Percentiles rank a stretch among this genome's conserved stretches.
Conservation (phyloP, 108 stramenopile genomes). For the Skeletonema tropicum region DNA sequence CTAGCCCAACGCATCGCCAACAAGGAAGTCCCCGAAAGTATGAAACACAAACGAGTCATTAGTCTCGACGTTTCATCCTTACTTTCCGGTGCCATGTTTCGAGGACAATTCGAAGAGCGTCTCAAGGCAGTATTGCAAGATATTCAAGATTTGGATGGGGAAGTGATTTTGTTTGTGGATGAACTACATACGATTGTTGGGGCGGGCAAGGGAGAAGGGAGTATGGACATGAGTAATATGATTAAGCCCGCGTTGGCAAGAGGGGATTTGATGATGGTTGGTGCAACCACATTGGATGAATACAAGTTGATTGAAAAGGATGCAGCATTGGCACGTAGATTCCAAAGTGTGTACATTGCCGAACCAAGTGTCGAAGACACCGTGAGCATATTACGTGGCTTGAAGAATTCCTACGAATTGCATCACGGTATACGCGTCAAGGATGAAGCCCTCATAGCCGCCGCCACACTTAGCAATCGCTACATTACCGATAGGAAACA, state of each 20-base stretch:
- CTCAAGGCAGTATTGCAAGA: constrained; percentile 98
- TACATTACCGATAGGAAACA: constrained; percentile 97
- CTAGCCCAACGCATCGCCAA: constrained; percentile 83
- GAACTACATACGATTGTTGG: constrained; percentile 99
- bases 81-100: constrained; percentile 97
- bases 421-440: constrained; percentile 97
- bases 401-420: constrained; percentile 95
- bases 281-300: constrained; percentile 98
- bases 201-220: constrained; percentile 87
- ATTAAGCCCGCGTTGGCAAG: constrained; percentile 98
- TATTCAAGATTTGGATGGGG: constrained; percentile 90
- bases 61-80: constrained; percentile 97
- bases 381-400: constrained; percentile 95
- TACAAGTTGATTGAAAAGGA: constrained; percentile 98
- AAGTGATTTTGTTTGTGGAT: constrained; percentile 98
- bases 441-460: constrained; percentile 96
- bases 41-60: constrained; percentile 81
- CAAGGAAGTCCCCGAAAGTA: constrained; percentile 2
- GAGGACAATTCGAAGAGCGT: constrained; percentile 99
- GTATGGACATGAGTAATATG: constrained; percentile 98
- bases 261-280: constrained; percentile 95
- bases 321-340: constrained; percentile 97
- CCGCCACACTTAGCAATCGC: constrained; percentile 95
- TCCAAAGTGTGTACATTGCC: constrained; percentile 96
- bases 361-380: constrained; percentile 98